phyloP scores from a whole-genome alignment of 768 basidiomycete genomes.

The Boletus sensibilis region DNA sequence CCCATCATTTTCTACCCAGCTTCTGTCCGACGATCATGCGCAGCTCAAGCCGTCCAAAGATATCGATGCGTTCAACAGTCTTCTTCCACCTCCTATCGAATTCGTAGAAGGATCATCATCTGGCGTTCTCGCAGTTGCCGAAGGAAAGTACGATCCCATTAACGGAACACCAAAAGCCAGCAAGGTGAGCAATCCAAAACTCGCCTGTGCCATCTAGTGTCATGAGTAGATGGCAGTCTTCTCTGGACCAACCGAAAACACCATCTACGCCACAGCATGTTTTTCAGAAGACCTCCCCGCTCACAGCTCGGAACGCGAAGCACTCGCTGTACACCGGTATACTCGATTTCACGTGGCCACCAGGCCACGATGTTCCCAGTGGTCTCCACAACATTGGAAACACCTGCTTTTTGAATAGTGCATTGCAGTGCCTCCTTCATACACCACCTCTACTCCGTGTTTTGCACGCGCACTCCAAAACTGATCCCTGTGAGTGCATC shows the following conservation, averaged over 20 bases:
- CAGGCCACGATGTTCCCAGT: slow-evolving; percentile 43
- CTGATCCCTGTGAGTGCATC: slow-evolving; percentile 55
- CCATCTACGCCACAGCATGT: slow-evolving; percentile 27
- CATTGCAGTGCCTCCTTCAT: slow-evolving; percentile 88
- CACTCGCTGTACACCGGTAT: slow-evolving; percentile 48
- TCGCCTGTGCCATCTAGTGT: neutral
- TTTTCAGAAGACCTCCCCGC: slow-evolving; percentile 29
- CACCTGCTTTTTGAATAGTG: slow-evolving; percentile 95
- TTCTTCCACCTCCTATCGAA: slow-evolving; percentile 79
- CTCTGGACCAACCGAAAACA: slow-evolving; percentile 24
- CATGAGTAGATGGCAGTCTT: slow-evolving; percentile 5
- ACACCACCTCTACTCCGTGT: slow-evolving; percentile 82
- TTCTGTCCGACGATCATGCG: slow-evolving; percentile 48
- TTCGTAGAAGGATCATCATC: slow-evolving; percentile 85
- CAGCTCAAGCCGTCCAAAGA: slow-evolving; percentile 69
- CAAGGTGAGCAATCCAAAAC: slow-evolving; percentile 41
- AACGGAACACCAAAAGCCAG: slow-evolving; percentile 60
- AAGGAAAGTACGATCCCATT: slow-evolving; percentile 80
- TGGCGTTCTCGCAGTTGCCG: slow-evolving; percentile 65
- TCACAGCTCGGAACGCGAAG: slow-evolving; percentile 28
- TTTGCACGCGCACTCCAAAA: slow-evolving; percentile 48
- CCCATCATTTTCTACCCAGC: slow-evolving; percentile 50
- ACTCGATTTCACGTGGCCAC: slow-evolving; percentile 67
- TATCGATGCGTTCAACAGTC: slow-evolving; percentile 70
- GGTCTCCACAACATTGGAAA: slow-evolving; percentile 88